Conservation (phyloP, 306 rosid genomes). For the Macrotyloma uniflorum region DNA sequence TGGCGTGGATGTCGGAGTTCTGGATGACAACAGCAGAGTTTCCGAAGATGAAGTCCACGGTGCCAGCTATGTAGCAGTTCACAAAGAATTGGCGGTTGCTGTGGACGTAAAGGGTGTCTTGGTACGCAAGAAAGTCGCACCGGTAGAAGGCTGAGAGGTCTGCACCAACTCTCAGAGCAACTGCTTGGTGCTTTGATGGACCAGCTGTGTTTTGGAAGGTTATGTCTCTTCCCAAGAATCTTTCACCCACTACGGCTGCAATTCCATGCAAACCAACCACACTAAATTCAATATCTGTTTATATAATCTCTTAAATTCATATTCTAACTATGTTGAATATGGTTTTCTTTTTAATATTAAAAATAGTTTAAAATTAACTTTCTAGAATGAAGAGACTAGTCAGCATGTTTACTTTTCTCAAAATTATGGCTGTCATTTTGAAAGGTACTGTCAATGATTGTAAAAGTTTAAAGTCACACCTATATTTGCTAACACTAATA, state of each 20-base stretch:
- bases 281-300: no score
- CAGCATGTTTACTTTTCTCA: no score
- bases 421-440: no score
- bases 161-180: slow-evolving; percentile 70
- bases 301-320: no score
- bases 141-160: slow-evolving; percentile 73
- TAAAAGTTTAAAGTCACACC: neutral
- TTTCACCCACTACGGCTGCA: slow-evolving; percentile 69
- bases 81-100: slow-evolving; percentile 69
- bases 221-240: slow-evolving; percentile 63
- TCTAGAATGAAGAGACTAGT: no score
- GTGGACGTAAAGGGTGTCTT: slow-evolving; percentile 87
- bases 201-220: slow-evolving; percentile 79
- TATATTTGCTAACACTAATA: no score
- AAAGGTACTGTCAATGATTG: neutral
- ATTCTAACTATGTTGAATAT: no score
- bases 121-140: slow-evolving; percentile 63
- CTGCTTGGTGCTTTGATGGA: slow-evolving; percentile 78
- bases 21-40: slow-evolving; percentile 71
- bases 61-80: slow-evolving; percentile 54
- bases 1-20: slow-evolving; percentile 69
- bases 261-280: slow-evolving; percentile 42
- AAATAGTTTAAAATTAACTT: no score
- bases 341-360: no score
- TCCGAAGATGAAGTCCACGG: slow-evolving; percentile 85